A percentile compares a stretch with the other conserved stretches of the same genome.
Conservation (phyloP, 371 early-diverging fungal genomes). For the Actinomortierella wolfii region DNA sequence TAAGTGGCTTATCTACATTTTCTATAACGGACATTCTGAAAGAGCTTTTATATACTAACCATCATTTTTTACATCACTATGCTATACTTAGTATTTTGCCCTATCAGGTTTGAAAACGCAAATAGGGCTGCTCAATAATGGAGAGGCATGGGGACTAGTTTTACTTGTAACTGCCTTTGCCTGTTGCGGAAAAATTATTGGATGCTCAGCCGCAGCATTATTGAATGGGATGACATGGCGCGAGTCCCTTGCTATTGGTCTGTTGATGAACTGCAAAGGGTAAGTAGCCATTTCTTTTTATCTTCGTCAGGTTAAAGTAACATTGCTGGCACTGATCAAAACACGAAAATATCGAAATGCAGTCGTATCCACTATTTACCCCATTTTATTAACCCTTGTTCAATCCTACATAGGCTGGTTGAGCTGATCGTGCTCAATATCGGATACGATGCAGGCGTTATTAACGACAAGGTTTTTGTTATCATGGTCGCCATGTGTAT, state of each 20-base stretch:
- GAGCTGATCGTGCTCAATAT: conserved; percentile 94
- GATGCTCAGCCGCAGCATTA: conserved; percentile 75
- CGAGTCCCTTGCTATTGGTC: conserved; percentile 85
- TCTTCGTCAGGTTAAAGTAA: no score
- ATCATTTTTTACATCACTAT: background rate
- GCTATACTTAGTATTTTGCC: conserved; percentile 77
- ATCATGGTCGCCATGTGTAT: conserved; percentile 83
- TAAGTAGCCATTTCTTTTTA: no score
- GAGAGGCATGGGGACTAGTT: conserved; percentile 77
- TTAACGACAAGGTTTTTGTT: conserved; percentile 76
- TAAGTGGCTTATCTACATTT: conserved; percentile 37
- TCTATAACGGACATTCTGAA: background rate
- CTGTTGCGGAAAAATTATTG: conserved; percentile 84
- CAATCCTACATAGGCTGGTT: conserved; percentile 73
- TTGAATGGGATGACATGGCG: conserved; percentile 72
- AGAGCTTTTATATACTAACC: background rate
- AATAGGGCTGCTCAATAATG: conserved; percentile 72
- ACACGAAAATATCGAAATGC: no score
- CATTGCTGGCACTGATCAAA: no score
- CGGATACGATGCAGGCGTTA: conserved; percentile 83
- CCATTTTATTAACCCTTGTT: no score
- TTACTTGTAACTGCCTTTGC: conserved; percentile 75
- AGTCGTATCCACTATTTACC: no score
- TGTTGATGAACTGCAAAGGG: conserved; percentile 95
- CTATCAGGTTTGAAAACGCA: conserved; percentile 90